Evolutionary conservation across 1,139 yeast species (phyloP).

Genomic region (Diutina rugosa): DNA sequence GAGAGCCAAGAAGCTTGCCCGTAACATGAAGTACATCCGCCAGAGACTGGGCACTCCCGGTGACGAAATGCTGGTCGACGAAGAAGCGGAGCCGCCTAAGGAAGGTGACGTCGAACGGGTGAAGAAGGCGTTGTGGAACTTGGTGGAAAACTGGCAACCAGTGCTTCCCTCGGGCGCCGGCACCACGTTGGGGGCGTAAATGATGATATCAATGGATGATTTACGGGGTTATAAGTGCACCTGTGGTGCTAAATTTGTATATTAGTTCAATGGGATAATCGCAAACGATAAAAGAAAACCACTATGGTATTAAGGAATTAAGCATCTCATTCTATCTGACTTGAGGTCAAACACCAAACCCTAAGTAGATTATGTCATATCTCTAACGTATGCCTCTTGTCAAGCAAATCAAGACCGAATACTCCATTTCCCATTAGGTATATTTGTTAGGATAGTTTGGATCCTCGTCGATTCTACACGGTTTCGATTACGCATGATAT

Average conservation of each 20-base stretch:
- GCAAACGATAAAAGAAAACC: neutral
- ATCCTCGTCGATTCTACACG: neutral
- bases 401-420: no score
- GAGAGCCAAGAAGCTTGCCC: conserved; percentile 68
- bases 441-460: no score
- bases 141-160: conserved; percentile 1
- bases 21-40: conserved; percentile 61
- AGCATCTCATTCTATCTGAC: no score
- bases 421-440: no score
- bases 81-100: neutral
- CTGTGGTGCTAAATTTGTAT: neutral
- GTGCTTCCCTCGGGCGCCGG: neutral
- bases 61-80: neutral
- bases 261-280: neutral
- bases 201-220: neutral
- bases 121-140: conserved; percentile 1
- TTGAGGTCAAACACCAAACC: no score
- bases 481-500: neutral
- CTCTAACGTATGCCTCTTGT: no score
- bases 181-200: conserved; percentile 1
- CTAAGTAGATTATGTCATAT: no score
- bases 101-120: neutral
- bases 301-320: no score
- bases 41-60: conserved; percentile 18
- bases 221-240: neutral